Percentiles rank a stretch among this genome's conserved stretches.
Conservation (phyloP, 1,139 yeast genomes). For the Geotrichum europaeum region DNA sequence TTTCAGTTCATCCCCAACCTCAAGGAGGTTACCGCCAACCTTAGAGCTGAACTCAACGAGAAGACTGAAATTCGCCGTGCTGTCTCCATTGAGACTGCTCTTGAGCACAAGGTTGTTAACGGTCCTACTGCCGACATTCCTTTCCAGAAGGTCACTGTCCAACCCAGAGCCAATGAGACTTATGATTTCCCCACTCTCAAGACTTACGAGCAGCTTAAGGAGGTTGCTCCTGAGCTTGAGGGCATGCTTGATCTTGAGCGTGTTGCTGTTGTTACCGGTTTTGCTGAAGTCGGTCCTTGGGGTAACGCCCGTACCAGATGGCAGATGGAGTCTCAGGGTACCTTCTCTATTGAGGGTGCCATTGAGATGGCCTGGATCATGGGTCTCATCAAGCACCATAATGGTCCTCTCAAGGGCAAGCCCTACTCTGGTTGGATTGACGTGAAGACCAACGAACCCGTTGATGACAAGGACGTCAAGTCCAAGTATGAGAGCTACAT, state of each 20-base stretch:
- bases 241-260: conserved; percentile 89
- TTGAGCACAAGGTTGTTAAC: conserved; percentile 86
- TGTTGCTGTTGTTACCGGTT: conserved; percentile 92
- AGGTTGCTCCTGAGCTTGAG: conserved; percentile 63
- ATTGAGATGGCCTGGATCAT: conserved; percentile 99
- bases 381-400: conserved; percentile 93
- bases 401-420: conserved; percentile 85
- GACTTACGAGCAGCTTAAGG: conserved; percentile 66
- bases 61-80: conserved; percentile 93
- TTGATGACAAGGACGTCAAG: conserved; percentile 91
- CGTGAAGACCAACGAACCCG: conserved; percentile 85
- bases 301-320: conserved; percentile 98
- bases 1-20: conserved; percentile 88
- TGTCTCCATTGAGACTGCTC: conserved; percentile 85
- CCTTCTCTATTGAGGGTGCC: conserved; percentile 96
- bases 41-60: conserved; percentile 76
- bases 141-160: conserved; percentile 64
- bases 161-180: conserved; percentile 93
- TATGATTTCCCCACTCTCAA: conserved; percentile 88
- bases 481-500: conserved; percentile 82
- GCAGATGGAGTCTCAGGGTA: conserved; percentile 97
- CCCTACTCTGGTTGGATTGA: conserved; percentile 96
- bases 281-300: conserved; percentile 99
- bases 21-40: conserved; percentile 76
- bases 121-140: conserved; percentile 89